Conservation (phyloP, 345 rosid genomes). For the Theobroma cacao region DNA sequence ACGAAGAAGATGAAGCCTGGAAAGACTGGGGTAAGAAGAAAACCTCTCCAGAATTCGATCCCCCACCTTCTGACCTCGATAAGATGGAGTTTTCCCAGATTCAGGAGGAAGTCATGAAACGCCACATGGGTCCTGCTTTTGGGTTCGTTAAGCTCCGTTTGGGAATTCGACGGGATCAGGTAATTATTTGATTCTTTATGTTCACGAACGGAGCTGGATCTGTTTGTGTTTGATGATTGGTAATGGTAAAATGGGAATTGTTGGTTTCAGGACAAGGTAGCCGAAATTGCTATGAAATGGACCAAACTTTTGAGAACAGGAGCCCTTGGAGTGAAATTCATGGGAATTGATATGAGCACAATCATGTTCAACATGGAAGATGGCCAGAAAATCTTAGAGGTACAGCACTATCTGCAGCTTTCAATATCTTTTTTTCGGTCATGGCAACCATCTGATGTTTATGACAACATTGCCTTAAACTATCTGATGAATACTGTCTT, state of each 20-base stretch:
- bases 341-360: slow-evolving; percentile 67
- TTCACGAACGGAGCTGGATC: too few species aligned
- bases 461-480: too few species aligned
- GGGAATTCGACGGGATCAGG: slow-evolving; percentile 65
- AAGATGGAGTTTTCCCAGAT: slow-evolving; percentile 54
- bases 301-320: slow-evolving; percentile 72
- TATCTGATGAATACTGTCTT: too few species aligned
- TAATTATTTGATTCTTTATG: slow-evolving; percentile 1
- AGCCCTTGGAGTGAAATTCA: slow-evolving; percentile 62
- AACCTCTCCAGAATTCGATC: slow-evolving; percentile 38
- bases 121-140: slow-evolving; percentile 53
- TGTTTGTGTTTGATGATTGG: not conserved
- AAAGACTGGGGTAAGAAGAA: slow-evolving; percentile 79
- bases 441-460: too few species aligned
- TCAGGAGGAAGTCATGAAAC: slow-evolving; percentile 64
- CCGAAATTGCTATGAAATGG: slow-evolving; percentile 74
- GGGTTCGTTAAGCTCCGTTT: slow-evolving; percentile 91
- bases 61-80: slow-evolving; percentile 64
- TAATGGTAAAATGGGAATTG: not conserved
- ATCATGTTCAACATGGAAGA: slow-evolving; percentile 76
- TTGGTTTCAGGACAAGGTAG: slow-evolving; percentile 54
- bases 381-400: slow-evolving; percentile 65
- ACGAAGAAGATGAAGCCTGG: slow-evolving; percentile 94
- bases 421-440: too few species aligned
- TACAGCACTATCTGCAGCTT: too few species aligned